Percentiles rank a stretch among this genome's conserved stretches.
phyloP scores from a whole-genome alignment of 2,329 filamentous ascomycete genomes.

The Truncatella angustata region DNA sequence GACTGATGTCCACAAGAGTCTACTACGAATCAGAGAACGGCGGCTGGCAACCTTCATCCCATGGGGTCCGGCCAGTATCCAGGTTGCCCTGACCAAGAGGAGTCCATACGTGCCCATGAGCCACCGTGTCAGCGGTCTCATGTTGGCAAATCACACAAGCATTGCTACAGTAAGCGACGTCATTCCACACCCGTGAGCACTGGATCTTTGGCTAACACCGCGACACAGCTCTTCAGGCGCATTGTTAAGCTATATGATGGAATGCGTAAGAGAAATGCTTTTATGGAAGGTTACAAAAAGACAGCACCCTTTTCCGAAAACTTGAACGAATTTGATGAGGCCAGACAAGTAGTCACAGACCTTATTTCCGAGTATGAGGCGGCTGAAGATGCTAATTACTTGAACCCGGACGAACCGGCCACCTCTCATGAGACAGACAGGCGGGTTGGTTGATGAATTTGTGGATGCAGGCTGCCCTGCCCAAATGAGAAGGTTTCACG shows the following conservation, averaged over 20 bases:
- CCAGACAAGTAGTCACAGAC: slow-evolving; percentile 85
- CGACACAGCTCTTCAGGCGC: slow-evolving; percentile 75
- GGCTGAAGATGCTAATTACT: slow-evolving; percentile 85
- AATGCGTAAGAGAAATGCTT: slow-evolving; percentile 94
- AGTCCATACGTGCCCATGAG: slow-evolving; percentile 94
- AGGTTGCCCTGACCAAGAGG: slow-evolving; percentile 94
- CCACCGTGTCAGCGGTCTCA: slow-evolving; percentile 91
- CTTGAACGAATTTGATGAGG: slow-evolving; percentile 91
- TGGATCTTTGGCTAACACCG: background rate
- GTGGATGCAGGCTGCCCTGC: background rate
- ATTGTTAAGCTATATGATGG: slow-evolving; percentile 91
- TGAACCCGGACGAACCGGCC: slow-evolving; percentile 67
- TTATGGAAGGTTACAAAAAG: slow-evolving; percentile 94
- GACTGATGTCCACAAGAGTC: slow-evolving; percentile 96
- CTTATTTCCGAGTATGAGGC: slow-evolving; percentile 94
- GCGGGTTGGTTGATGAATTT: slow-evolving; percentile 36
- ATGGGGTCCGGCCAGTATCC: slow-evolving; percentile 96
- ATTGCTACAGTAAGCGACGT: slow-evolving; percentile 72
- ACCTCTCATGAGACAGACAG: slow-evolving; percentile 54
- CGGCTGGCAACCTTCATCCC: slow-evolving; percentile 95
- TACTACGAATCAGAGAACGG: slow-evolving; percentile 92
- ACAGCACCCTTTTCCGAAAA: slow-evolving; percentile 91
- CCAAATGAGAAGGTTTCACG: background rate
- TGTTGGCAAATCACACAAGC: slow-evolving; percentile 97
- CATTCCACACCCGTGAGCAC: background rate